Evolutionary conservation across 2,329 filamentous ascomycete genomes (phyloP).

Genomic region (Aureobasidium vineae): DNA sequence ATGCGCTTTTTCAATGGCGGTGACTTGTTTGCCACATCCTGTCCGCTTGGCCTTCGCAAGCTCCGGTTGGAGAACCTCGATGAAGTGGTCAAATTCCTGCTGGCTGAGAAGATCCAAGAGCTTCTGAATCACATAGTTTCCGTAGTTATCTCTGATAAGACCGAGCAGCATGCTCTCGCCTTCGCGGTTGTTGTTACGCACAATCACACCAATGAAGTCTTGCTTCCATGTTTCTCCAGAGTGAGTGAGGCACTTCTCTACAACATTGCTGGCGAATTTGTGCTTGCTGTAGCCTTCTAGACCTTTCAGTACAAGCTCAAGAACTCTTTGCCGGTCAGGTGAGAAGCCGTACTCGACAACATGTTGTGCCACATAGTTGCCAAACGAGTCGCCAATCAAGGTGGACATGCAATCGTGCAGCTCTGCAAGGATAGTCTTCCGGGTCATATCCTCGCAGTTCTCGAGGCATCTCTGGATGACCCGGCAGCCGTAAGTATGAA

Average conservation of each 20-base stretch:
- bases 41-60: conserved; percentile 46
- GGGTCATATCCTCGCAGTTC: conserved; percentile 69
- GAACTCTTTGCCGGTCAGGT: conserved; percentile 70
- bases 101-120: conserved; percentile 55
- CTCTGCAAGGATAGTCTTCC: conserved; percentile 70
- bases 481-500: conserved; percentile 83
- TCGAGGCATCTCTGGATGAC: conserved; percentile 93
- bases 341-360: conserved; percentile 75
- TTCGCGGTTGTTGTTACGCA: conserved; percentile 56
- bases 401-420: conserved; percentile 68
- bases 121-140: conserved; percentile 96
- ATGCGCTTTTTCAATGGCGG: conserved; percentile 52
- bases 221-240: conserved; percentile 68
- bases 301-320: conserved; percentile 68
- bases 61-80: conserved; percentile 46
- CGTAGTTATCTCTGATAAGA: conserved; percentile 87
- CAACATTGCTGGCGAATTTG: conserved; percentile 96
- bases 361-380: conserved; percentile 96
- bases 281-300: conserved; percentile 80
- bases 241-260: conserved; percentile 82
- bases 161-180: conserved; percentile 68
- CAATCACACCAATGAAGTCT: conserved; percentile 60
- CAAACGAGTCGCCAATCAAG: conserved; percentile 83
- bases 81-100: conserved; percentile 45
- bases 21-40: conserved; percentile 47